Evolutionary conservation across 768 basidiomycete species (phyloP).

Genomic region (Holtermannia corniformis): DNA sequence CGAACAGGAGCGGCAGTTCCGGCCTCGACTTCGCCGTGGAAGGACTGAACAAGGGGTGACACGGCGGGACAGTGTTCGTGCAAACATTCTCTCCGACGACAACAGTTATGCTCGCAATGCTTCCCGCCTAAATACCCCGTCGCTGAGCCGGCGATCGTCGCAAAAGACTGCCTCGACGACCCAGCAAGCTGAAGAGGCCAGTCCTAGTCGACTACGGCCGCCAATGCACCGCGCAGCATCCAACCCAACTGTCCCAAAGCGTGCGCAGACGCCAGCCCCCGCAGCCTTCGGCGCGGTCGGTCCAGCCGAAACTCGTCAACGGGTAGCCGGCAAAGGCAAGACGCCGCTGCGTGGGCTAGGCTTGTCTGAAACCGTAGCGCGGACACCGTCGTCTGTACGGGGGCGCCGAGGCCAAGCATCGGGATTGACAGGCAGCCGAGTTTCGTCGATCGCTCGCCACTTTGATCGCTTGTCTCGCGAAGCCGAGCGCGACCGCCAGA

Average conservation of each 20-base stretch:
- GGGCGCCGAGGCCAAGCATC: constrained; percentile 50
- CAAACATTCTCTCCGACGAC: constrained; percentile 73
- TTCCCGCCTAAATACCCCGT: constrained; percentile 59
- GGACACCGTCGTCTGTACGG: neutral
- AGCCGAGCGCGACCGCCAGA: constrained; percentile 50
- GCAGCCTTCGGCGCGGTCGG: no score
- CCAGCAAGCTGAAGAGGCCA: neutral
- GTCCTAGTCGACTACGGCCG: neutral
- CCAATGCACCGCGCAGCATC: neutral
- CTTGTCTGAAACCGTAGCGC: neutral
- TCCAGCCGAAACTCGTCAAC: constrained; percentile 14
- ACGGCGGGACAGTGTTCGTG: constrained; percentile 28
- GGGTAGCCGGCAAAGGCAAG: constrained; percentile 35
- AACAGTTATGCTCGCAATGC: constrained; percentile 87
- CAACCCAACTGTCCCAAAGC: neutral
- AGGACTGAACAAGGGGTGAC: constrained; percentile 30
- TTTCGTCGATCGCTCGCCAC: constrained; percentile 78
- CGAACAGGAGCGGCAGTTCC: constrained; percentile 51
- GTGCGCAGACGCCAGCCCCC: no score
- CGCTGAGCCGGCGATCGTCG: neutral
- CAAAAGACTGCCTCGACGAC: neutral
- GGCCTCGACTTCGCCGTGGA: constrained; percentile 31
- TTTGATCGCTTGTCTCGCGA: constrained; percentile 66
- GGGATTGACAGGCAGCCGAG: constrained; percentile 53
- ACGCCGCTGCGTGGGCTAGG: constrained; percentile 17